Conservation (phyloP, 2,329 filamentous ascomycete genomes). For the Xylariaceae sp. region DNA sequence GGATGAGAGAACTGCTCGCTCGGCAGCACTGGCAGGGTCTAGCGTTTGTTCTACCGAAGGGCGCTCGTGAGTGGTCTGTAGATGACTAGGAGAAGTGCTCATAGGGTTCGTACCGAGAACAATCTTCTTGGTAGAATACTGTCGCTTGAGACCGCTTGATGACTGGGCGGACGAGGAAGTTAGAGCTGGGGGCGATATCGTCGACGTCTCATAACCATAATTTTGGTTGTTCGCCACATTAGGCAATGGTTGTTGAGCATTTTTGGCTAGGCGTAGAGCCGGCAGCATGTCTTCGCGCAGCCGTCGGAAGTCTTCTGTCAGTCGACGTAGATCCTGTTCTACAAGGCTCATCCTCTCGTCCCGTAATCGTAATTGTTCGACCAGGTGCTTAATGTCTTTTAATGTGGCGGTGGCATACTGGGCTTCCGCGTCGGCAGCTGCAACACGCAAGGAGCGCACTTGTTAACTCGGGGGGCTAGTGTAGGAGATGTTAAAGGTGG, state of each 20-base stretch:
- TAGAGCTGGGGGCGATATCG: slow-evolving; percentile 62
- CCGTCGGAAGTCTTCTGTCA: slow-evolving; percentile 87
- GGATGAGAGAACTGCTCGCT: slow-evolving; percentile 69
- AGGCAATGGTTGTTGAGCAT: slow-evolving; percentile 87
- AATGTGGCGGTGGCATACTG: slow-evolving; percentile 87
- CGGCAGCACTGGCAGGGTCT: slow-evolving; percentile 72
- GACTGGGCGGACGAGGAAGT: slow-evolving; percentile 60
- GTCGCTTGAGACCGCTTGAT: slow-evolving; percentile 66
- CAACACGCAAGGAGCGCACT: slow-evolving; percentile 16
- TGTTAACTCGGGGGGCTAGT: slow-evolving; percentile 11
- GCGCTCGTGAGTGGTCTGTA: slow-evolving; percentile 71
- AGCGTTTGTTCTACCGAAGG: slow-evolving; percentile 67
- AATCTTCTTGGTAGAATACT: slow-evolving; percentile 78
- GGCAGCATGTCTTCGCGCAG: slow-evolving; percentile 91
- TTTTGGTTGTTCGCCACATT: slow-evolving; percentile 49
- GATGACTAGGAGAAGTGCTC: slow-evolving; percentile 74
- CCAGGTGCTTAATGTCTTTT: slow-evolving; percentile 89
- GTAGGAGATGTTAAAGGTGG: slow-evolving; percentile 1
- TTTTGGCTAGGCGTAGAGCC: slow-evolving; percentile 87
- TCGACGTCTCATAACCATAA: slow-evolving; percentile 58
- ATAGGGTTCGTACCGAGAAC: slow-evolving; percentile 75
- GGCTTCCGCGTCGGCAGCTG: slow-evolving; percentile 87
- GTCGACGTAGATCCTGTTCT: slow-evolving; percentile 80
- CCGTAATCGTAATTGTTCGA: slow-evolving; percentile 85
- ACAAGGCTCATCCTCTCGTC: slow-evolving; percentile 87